Conservation (phyloP, 129 eudicot species). For the Gnaphalium uliginosum region DNA sequence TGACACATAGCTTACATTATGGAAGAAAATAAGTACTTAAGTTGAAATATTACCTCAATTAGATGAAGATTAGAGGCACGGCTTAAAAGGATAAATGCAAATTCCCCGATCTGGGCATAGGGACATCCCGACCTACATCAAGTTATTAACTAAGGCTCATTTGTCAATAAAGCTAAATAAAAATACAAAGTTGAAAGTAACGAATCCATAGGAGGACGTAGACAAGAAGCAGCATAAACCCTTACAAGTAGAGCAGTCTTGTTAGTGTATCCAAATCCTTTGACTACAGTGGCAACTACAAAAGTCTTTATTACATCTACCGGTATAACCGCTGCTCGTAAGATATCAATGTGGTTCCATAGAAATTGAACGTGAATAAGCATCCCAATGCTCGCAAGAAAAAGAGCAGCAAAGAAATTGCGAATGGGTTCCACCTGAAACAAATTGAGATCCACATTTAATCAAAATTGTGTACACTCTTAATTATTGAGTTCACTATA, state of each 20-base stretch:
- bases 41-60: conserved; percentile 55
- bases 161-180: too few relatives aligned
- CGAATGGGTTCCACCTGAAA: conserved; percentile 89
- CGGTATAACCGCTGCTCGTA: conserved; percentile 78
- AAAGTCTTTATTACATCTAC: too few relatives aligned
- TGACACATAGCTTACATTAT: neutral
- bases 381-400: conserved; percentile 95
- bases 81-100: conserved; percentile 72
- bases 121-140: conserved; percentile 76
- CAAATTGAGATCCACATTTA: conserved; percentile 21
- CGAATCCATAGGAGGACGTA: neutral
- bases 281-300: conserved; percentile 74
- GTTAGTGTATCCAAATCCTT: conserved; percentile 84
- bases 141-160: conserved; percentile 10
- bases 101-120: conserved; percentile 79
- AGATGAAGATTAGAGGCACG: conserved; percentile 83
- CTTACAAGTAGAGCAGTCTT: conserved; percentile 90
- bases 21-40: neutral
- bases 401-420: conserved; percentile 95
- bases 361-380: conserved; percentile 90
- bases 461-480: neutral
- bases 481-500: neutral
- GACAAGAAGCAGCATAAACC: conserved; percentile 12
- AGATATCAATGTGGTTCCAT: conserved; percentile 91
- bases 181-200: neutral